Evolutionary conservation across 2,329 filamentous ascomycete genomes (phyloP).

Genomic region (Hymenoscyphus scutula): DNA sequence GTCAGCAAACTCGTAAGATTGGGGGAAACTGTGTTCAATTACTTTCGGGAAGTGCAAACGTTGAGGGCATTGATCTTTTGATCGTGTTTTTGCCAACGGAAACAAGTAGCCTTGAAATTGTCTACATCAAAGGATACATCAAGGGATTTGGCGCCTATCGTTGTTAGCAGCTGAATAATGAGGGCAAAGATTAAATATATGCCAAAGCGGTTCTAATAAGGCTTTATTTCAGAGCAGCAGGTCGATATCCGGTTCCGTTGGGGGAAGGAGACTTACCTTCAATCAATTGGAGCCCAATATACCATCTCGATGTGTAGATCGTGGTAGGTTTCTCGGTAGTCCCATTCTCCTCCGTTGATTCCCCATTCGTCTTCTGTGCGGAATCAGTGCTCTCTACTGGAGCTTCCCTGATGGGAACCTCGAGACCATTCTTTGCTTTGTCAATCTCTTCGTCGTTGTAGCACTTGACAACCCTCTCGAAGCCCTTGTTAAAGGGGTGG

Average conservation of each 20-base stretch:
- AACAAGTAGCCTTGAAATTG: constrained; percentile 83
- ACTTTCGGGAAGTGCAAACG: constrained; percentile 77
- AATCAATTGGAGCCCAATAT: constrained; percentile 81
- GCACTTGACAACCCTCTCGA: constrained; percentile 76
- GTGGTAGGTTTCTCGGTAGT: constrained; percentile 37
- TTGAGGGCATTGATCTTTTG: constrained; percentile 73
- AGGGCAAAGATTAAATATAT: not conserved
- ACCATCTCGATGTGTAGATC: constrained; percentile 89
- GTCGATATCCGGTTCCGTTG: constrained; percentile 6
- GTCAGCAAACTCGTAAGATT: constrained; percentile 14
- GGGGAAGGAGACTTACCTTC: constrained; percentile 55
- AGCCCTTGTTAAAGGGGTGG: constrained; percentile 90
- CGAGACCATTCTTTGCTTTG: constrained; percentile 56
- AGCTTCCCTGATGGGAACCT: constrained; percentile 50
- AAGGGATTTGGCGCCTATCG: constrained; percentile 63
- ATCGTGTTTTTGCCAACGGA: constrained; percentile 71
- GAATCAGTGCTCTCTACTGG: constrained; percentile 33
- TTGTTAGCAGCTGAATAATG: constrained; percentile 37
- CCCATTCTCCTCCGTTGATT: constrained; percentile 39
- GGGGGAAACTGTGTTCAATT: constrained; percentile 39
- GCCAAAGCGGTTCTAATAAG: constrained; percentile 9
- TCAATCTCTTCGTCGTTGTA: constrained; percentile 59
- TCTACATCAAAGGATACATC: constrained; percentile 80
- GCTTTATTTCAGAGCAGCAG: constrained; percentile 14
- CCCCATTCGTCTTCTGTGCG: constrained; percentile 45